Conservation (phyloP, 352 stramenopile genomes). For the Globisporangium iwayamae region DNA sequence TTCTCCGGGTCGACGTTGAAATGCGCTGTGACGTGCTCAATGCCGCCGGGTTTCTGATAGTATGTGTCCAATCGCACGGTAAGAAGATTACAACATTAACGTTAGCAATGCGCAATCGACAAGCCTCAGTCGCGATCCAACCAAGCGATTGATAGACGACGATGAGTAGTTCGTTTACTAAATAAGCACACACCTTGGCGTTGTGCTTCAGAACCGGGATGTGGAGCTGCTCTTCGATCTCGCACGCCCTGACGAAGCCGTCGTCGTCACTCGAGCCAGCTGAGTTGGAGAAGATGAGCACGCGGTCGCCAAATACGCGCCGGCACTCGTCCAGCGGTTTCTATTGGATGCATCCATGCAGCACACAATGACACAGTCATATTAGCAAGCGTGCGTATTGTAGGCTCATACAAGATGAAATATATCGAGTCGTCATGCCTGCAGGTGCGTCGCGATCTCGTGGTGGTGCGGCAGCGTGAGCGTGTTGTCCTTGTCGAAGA, state of each 20-base stretch:
- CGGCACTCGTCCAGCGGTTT: slow-evolving; percentile 69
- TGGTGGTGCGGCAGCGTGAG: slow-evolving; percentile 90
- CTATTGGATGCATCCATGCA: slow-evolving; percentile 16
- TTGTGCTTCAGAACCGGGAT: slow-evolving; percentile 89
- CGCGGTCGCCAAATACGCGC: slow-evolving; percentile 86
- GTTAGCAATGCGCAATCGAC: not conserved
- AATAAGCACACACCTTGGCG: slow-evolving; percentile 62
- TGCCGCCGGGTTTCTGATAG: slow-evolving; percentile 87
- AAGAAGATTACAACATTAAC: not conserved
- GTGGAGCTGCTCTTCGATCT: slow-evolving; percentile 79
- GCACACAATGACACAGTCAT: not conserved
- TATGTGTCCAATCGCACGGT: not conserved
- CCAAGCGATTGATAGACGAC: too few relatives aligned
- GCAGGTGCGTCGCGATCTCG: slow-evolving; percentile 74
- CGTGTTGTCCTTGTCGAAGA: slow-evolving; percentile 99
- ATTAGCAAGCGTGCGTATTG: not conserved
- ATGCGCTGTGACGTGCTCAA: slow-evolving; percentile 83
- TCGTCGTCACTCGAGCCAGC: slow-evolving; percentile 91
- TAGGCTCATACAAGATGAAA: too few relatives aligned
- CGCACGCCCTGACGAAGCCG: slow-evolving; percentile 70
- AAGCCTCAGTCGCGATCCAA: too few relatives aligned
- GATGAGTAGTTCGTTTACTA: not conserved
- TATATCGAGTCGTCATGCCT: slow-evolving; percentile 2
- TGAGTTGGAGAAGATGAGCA: slow-evolving; percentile 96
- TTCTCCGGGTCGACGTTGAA: slow-evolving; percentile 75